phyloP scores from a whole-genome alignment of 805 yeast genomes.

The Sugiyamaella chiloensis region DNA sequence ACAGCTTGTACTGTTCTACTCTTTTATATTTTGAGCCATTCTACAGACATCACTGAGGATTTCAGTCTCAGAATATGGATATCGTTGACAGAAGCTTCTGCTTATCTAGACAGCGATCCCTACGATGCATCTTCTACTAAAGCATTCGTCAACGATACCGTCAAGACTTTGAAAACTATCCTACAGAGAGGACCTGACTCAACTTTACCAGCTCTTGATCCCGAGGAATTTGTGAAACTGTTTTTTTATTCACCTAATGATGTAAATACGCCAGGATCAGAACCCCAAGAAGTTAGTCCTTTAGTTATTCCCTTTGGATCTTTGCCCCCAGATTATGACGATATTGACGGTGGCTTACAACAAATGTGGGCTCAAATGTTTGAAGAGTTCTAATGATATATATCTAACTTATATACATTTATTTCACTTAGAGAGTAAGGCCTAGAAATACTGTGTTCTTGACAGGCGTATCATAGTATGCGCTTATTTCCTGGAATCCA shows the following conservation, averaged over 20 bases:
- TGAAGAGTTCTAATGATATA: neutral
- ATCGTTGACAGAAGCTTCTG: constrained; percentile 11
- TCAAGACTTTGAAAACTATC: neutral
- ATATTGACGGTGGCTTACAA: neutral
- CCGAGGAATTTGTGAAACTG: neutral
- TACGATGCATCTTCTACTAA: constrained; percentile 1
- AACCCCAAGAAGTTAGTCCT: neutral
- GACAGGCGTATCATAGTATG: constrained; percentile 1
- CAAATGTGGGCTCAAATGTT: constrained; percentile 2
- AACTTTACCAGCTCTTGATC: neutral
- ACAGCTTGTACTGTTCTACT: constrained; percentile 11
- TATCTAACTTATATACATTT: neutral
- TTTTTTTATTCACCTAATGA: neutral
- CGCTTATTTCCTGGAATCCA: neutral
- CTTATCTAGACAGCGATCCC: constrained; percentile 14
- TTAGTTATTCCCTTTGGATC: neutral
- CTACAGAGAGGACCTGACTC: neutral
- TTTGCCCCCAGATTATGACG: neutral
- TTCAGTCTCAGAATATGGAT: constrained; percentile 16
- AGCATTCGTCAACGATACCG: constrained; percentile 3
- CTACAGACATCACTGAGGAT: constrained; percentile 7
- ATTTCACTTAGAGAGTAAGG: neutral
- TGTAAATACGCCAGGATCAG: neutral
- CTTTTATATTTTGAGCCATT: constrained; percentile 11
- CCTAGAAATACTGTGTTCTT: constrained; percentile 2